Percentiles rank a stretch among this genome's conserved stretches.
Conservation (phyloP, 108 stramenopile species). For the Conticribra guillardii region DNA sequence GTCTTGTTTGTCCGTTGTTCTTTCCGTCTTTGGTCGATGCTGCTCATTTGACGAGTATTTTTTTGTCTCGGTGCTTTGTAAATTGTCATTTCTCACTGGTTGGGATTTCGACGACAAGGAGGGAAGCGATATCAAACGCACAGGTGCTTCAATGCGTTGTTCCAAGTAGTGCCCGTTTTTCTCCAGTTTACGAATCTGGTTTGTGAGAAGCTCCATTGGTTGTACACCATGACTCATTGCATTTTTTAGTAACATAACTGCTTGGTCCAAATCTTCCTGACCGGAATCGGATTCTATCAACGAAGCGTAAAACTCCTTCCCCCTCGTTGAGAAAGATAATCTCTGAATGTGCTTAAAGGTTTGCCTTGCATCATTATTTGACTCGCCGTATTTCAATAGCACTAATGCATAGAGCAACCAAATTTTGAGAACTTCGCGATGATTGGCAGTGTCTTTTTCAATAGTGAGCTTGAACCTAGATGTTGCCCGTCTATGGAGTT, state of each 20-base stretch:
- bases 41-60: no score
- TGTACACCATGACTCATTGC: constrained; percentile 11
- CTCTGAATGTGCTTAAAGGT: constrained; percentile 44
- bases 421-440: constrained; percentile 46
- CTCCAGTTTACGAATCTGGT: constrained; percentile 17
- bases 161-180: background rate
- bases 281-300: constrained; percentile 4
- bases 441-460: background rate
- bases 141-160: background rate
- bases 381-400: constrained; percentile 18
- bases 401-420: constrained; percentile 71
- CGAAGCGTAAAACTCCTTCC: constrained; percentile 16
- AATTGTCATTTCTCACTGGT: background rate
- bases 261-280: constrained; percentile 11
- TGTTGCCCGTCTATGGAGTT: constrained; percentile 72
- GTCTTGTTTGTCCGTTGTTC: no score
- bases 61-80: no score
- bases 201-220: constrained; percentile 12
- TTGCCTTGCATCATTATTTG: constrained; percentile 12
- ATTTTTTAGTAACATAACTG: constrained; percentile 8
- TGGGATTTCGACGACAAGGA: constrained; percentile 2
- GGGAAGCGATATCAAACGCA: constrained; percentile 13
- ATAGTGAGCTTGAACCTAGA: constrained; percentile 59
- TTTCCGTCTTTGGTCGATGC: no score
- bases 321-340: constrained; percentile 13